Evolutionary conservation across 106 monocot genomes (phyloP).

Genomic region (Dendrobium officinale): DNA sequence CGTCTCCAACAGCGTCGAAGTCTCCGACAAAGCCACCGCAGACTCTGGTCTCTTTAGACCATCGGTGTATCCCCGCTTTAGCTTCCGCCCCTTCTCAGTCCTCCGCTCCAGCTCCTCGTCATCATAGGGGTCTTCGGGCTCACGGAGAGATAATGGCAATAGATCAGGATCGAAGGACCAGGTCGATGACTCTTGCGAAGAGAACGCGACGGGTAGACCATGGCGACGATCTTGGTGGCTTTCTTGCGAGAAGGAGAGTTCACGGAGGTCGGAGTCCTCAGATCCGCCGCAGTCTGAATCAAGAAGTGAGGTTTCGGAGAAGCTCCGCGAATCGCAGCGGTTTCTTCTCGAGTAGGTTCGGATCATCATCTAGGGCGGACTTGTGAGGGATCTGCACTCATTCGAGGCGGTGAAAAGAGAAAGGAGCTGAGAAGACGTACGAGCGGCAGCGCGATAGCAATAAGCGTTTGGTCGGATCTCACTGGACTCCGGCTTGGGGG

Average conservation of each 20-base stretch:
- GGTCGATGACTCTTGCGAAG: conserved; percentile 64
- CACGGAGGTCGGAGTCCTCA: conserved; percentile 9
- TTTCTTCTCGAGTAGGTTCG: conserved; percentile 74
- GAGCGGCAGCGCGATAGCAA: neutral
- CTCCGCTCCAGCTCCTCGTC: neutral
- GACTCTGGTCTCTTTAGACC: neutral
- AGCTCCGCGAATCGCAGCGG: conserved; percentile 22
- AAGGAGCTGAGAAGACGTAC: neutral
- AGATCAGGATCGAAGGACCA: conserved; percentile 49
- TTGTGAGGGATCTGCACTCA: neutral
- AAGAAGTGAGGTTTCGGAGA: conserved; percentile 19
- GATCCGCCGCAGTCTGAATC: conserved; percentile 17
- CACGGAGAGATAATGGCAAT: neutral
- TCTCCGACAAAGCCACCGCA: conserved; percentile 13
- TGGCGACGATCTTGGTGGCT: conserved; percentile 20
- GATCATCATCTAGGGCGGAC: conserved; percentile 47
- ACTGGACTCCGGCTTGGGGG: too few species aligned
- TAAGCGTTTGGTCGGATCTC: too few species aligned
- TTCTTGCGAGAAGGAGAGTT: conserved; percentile 29
- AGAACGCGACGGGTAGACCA: conserved; percentile 26
- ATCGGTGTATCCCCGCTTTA: conserved; percentile 12
- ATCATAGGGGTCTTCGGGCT: neutral
- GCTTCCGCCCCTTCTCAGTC: neutral
- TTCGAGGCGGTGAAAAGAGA: neutral
- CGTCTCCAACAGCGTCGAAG: conserved; percentile 88